Evolutionary conservation across 2,329 filamentous ascomycete genomes (phyloP), one percentile per base, ranked within the genome.

Genomic region (Penicillium occitanis): DNA sequence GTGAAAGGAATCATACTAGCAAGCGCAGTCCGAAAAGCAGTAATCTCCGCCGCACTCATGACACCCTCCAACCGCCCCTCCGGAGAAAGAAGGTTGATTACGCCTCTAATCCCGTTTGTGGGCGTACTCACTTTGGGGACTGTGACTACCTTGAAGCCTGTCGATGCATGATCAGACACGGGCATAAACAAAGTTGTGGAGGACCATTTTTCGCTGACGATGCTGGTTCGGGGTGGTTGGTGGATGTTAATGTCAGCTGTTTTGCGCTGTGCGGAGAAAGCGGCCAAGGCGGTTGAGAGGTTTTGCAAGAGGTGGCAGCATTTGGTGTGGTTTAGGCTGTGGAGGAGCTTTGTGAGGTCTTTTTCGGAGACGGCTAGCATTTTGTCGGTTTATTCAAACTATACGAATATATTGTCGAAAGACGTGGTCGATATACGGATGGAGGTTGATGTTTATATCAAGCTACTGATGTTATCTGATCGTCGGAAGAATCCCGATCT

Each of bases 1-100:
- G 79, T 77, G 40, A 92, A 82, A 0, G 92, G 83, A 30, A 89
- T 87, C 63, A 89, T 86, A 3, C 89, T 90, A 1, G 87, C 87
- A 11, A 94, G 81, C 0, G 91, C 90, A 0, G 92, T 95, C 67
- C 92, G 88, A 77, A 94, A 95, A 2, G 90, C 91, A 0, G 92
- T 95, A 37, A 94, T 80, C 55, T 91, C 88, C 67, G 86, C 85
- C 17, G 91, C 90, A 71, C 92, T 90, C 44, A 95, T 79, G 65
- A 94, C 83, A 4, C 89, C 91, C 5, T 86, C 77, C 0, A 90
- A 85, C 11, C 81, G 77, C 50, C 91, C 91, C 25, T 84, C 80
- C 1, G 86, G 83, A 0, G 82, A 81, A 79, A 91, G 90, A 59
- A 94, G 81, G 33, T 90, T 91, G 61, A 94, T 82, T 7, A 89